These are phyloP conservation scores for Trichoderma lentiforme DNA, from an alignment of 2,329 filamentous ascomycete species.

Conservation along the genomic window DNA sequence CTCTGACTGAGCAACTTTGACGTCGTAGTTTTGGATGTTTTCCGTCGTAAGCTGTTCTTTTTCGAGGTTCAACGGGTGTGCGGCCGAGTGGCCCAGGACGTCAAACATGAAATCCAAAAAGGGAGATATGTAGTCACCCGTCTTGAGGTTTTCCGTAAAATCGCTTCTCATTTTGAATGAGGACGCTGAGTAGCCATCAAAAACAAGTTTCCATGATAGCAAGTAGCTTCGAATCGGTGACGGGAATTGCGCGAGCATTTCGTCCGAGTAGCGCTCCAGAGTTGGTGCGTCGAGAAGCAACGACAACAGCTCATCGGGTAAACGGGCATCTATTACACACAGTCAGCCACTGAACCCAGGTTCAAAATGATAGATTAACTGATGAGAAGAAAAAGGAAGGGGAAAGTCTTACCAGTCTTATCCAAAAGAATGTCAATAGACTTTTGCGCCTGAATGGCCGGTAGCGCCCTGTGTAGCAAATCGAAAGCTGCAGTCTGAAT, in stretches of 20 bases:
- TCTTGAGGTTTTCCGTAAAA: conserved; percentile 76
- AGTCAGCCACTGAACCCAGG: background rate
- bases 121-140: conserved; percentile 63
- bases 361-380: rapidly evolving
- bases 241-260: conserved; percentile 66
- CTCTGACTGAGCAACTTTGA: conserved; percentile 54
- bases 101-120: conserved; percentile 80
- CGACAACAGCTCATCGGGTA: conserved; percentile 83
- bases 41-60: conserved; percentile 58
- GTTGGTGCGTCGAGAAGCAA: conserved; percentile 76
- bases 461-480: conserved; percentile 76
- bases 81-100: conserved; percentile 74
- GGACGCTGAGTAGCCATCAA: conserved; percentile 75
- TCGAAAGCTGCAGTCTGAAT: conserved; percentile 80
- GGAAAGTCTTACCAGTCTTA: conserved; percentile 49
- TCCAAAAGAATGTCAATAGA: conserved; percentile 74
- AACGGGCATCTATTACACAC: conserved; percentile 50
- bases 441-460: conserved; percentile 72
- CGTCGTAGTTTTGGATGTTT: conserved; percentile 54
- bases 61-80: conserved; percentile 70
- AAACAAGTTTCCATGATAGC: conserved; percentile 84
- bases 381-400: background rate
- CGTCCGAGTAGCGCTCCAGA: conserved; percentile 62
- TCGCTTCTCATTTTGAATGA: conserved; percentile 79
- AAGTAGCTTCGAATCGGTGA: conserved; percentile 73